Evolutionary conservation across 305 asterid genomes (phyloP).

Genomic region (Fraxinus velutina): DNA sequence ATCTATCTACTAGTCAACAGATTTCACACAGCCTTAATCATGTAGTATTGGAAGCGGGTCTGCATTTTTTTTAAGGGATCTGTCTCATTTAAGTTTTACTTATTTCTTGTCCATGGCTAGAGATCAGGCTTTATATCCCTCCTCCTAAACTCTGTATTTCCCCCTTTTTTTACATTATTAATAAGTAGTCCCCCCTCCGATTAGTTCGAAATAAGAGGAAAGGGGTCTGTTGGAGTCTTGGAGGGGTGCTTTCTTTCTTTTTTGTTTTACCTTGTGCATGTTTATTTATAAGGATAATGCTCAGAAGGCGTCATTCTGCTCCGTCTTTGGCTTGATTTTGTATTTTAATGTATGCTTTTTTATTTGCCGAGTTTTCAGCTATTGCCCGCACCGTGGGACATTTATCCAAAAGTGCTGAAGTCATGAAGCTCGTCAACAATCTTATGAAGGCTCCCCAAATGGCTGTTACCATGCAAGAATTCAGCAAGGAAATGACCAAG

Average conservation of each 20-base stretch:
- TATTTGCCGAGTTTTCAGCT: conserved; percentile 40
- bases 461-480: conserved; percentile 85
- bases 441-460: conserved; percentile 96
- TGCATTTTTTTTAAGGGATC: neutral
- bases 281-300: neutral
- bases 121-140: neutral
- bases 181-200: neutral
- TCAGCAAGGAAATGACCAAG: conserved; percentile 92
- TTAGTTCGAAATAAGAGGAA: neutral
- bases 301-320: neutral
- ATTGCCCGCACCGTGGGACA: conserved; percentile 93
- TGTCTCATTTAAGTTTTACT: neutral
- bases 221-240: neutral
- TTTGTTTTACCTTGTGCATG: neutral
- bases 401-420: conserved; percentile 91
- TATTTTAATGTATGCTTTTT: neutral
- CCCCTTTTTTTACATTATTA: neutral
- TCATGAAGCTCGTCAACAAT: conserved; percentile 90
- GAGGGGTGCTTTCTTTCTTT: neutral
- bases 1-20: neutral
- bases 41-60: neutral
- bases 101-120: neutral
- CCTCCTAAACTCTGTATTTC: neutral
- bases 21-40: neutral
- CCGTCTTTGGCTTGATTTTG: neutral